phyloP scores from a whole-genome alignment of 139 green algal genomes.

The Volvox reticuliferus region DNA sequence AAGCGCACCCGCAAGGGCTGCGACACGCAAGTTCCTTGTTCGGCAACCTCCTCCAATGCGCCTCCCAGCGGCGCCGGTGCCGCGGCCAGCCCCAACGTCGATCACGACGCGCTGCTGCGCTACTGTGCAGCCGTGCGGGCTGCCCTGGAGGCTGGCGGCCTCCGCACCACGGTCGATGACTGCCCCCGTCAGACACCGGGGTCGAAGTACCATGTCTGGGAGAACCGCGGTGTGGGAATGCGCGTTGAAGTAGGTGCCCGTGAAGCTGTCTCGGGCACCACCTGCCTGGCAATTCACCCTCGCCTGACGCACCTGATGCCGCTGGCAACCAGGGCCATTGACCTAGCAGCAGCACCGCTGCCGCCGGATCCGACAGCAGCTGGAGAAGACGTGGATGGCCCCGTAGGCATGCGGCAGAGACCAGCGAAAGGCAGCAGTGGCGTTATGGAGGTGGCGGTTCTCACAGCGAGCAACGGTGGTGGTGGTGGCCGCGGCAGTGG shows the following conservation, averaged over 20 bases:
- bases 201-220: constrained; percentile 39
- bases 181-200: constrained; percentile 5
- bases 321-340: neutral
- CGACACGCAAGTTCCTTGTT: too few relatives aligned
- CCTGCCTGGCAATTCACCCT: constrained; percentile 30
- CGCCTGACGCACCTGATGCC: neutral
- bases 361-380: too few relatives aligned
- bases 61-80: neutral
- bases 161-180: neutral
- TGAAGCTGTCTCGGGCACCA: neutral
- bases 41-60: too few relatives aligned
- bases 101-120: neutral
- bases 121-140: neutral
- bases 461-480: neutral
- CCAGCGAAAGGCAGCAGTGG: neutral
- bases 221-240: constrained; percentile 30
- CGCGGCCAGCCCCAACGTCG: neutral
- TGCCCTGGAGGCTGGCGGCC: neutral
- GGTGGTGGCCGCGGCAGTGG: neutral
- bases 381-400: neutral
- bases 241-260: constrained; percentile 11
- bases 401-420: neutral
- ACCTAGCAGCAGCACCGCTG: neutral
- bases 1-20: constrained; percentile 6
- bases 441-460: neutral